Evolutionary conservation across 495 filamentous ascomycete genomes (phyloP), one percentile per base, ranked within the genome.

Genomic region (Halenospora varia): DNA sequence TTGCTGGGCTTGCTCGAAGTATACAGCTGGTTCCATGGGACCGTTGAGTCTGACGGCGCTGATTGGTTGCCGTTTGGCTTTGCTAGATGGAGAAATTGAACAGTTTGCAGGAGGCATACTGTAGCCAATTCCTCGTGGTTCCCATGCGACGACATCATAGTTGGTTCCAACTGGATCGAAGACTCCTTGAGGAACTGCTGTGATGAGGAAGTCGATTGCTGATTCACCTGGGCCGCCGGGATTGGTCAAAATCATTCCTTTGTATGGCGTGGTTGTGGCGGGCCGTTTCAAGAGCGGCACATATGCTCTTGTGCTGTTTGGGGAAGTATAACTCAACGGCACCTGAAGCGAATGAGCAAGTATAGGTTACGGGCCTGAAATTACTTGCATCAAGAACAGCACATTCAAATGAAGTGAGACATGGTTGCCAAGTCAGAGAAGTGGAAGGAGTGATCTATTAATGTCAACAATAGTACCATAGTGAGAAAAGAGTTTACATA

Each of bases 41-140:
- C 9, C 9, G 10, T 17, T 22, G 18, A 54, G 22, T 29, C 29
- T 29, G n/a, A n/a, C n/a, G n/a, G n/a, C n/a, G n/a, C n/a, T n/a
- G n/a, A n/a, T n/a, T n/a, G n/a, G n/a, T n/a, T n/a, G n/a, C 57
- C 35, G 17, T 44, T 39, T 8, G 10, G 39, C 15, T n/a, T 15
- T 23, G 18, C 15, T 18, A 26, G 15, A n/a, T 9, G 18, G 15
- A 18, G 15, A 13, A 9, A 26, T 24, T 8, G 25, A 42, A 41
- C 61, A 63, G n/a, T 59, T 53, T 39, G 61, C 56, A 1, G 42
- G 49, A 0, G 81, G 81, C 1, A 70, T 71, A 2, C 78, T 78
- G 3, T 69, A 67, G 48, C 81, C 79, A 40, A 82, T 71, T 9
- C 80, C 80, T 10, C 81, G 71, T 3, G 80, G 81, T 53, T 84